Evolutionary conservation across 805 yeast species (phyloP).

Genomic region (Maudiozyma bulderi): DNA sequence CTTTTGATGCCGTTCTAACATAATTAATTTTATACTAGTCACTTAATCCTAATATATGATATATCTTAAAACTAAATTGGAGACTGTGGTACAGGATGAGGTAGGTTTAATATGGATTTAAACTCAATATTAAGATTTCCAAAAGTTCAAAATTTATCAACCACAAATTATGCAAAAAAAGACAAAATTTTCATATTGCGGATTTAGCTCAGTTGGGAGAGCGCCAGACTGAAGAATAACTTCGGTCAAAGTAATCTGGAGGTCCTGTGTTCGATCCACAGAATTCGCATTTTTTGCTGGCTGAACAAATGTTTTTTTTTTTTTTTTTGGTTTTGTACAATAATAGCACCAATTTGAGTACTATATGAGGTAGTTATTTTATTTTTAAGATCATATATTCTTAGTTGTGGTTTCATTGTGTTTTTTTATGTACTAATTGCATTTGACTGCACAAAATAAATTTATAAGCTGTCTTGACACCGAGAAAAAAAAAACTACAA

Average conservation of each 20-base stretch:
- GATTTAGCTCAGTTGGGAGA: constrained; percentile 38
- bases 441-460: not conserved
- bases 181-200: too few species aligned
- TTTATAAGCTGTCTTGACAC: not conserved
- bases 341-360: not conserved
- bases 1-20: too few species aligned
- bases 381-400: too few species aligned
- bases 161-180: too few species aligned
- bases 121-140: too few species aligned
- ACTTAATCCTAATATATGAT: too few species aligned
- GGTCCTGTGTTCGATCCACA: constrained; percentile 88
- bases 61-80: too few species aligned
- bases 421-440: not conserved
- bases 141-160: too few species aligned
- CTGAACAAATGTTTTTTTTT: not conserved
- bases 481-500: not conserved
- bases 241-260: constrained; percentile 35
- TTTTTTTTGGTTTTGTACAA: not conserved
- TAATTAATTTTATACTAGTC: too few species aligned
- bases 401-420: not conserved
- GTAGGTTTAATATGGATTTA: too few species aligned
- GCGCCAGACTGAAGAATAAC: constrained; percentile 34
- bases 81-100: too few species aligned
- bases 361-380: not conserved
- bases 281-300: constrained; percentile 43